Conservation (phyloP, 257 asterid genomes). For the Verbena officinalis region DNA sequence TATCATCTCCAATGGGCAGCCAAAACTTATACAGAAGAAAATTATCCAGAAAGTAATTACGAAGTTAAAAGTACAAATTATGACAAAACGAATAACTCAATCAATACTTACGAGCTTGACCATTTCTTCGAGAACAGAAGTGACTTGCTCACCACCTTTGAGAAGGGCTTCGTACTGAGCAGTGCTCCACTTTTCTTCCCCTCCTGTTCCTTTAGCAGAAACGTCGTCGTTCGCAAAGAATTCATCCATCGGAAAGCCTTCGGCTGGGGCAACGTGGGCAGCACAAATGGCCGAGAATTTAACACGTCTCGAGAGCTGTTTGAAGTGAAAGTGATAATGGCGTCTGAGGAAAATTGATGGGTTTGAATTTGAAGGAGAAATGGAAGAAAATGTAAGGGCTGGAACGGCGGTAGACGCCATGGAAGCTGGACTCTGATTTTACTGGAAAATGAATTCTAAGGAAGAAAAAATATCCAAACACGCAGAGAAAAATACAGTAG, state of each 20-base stretch:
- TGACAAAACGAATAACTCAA: not conserved
- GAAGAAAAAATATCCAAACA: not conserved
- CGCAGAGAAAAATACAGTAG: not conserved
- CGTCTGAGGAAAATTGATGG: slow-evolving; percentile 22
- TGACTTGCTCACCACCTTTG: slow-evolving; percentile 89
- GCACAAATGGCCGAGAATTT: slow-evolving; percentile 32
- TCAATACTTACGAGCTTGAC: slow-evolving; percentile 64
- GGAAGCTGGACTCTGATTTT: slow-evolving; percentile 8
- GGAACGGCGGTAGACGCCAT: slow-evolving; percentile 54
- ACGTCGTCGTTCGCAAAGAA: slow-evolving; percentile 37
- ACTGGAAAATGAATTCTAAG: not conserved
- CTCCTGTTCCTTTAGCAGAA: slow-evolving; percentile 1
- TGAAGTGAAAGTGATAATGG: slow-evolving; percentile 30
- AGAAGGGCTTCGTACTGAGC: slow-evolving; percentile 74
- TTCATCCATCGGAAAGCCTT: slow-evolving; percentile 44
- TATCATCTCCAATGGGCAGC: not conserved
- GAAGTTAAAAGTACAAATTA: not conserved
- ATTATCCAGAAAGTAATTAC: slow-evolving; percentile 2
- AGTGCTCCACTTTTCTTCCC: slow-evolving; percentile 41
- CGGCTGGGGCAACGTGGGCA: slow-evolving; percentile 43
- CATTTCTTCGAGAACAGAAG: slow-evolving; percentile 95
- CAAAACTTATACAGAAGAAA: not conserved
- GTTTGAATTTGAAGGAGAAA: slow-evolving; percentile 18
- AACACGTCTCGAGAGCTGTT: slow-evolving; percentile 27
- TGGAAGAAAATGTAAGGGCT: slow-evolving; percentile 22